phyloP scores from a whole-genome alignment of 768 basidiomycete species.

The Cyathus striatus region DNA sequence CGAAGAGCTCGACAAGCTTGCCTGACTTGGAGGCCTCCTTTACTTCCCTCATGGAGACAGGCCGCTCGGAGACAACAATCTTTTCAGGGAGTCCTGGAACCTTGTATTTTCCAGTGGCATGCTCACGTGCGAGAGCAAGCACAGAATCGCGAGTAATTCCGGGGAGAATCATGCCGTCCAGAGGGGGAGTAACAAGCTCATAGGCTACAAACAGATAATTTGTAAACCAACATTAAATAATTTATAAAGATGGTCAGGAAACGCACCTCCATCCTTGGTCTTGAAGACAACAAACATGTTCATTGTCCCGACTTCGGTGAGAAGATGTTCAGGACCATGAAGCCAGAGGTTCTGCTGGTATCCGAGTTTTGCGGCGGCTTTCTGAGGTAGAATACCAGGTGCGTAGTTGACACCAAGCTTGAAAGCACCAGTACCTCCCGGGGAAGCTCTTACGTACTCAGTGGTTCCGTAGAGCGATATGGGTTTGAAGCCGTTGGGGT shows the following conservation, averaged over 20 bases:
- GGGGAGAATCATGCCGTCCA: conserved; percentile 90
- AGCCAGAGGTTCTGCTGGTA: conserved; percentile 92
- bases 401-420: conserved; percentile 90
- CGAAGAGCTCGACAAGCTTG: conserved; percentile 75
- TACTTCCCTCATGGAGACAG: conserved; percentile 75
- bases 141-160: conserved; percentile 89
- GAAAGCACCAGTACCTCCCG: conserved; percentile 88
- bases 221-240: background rate
- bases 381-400: conserved; percentile 82
- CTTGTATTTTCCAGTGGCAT: conserved; percentile 38
- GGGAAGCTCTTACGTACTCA: conserved; percentile 77
- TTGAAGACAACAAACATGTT: conserved; percentile 84
- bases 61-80: conserved; percentile 60
- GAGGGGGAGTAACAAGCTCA: conserved; percentile 83
- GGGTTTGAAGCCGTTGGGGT: conserved; percentile 84
- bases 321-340: conserved; percentile 59
- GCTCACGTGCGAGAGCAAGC: conserved; percentile 63
- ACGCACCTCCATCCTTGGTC: conserved; percentile 57
- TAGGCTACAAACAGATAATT: conserved; percentile 40
- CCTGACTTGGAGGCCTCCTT: conserved; percentile 54
- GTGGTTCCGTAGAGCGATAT: conserved; percentile 84
- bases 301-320: conserved; percentile 83
- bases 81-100: conserved; percentile 50
- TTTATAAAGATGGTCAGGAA: background rate
- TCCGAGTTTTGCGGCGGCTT: conserved; percentile 65